Percentiles rank a stretch among this genome's conserved stretches.
These are phyloP conservation scores for Diversispora epigaea DNA, from an alignment of 192 early-diverging fungal species.

Conservation along the genomic window DNA sequence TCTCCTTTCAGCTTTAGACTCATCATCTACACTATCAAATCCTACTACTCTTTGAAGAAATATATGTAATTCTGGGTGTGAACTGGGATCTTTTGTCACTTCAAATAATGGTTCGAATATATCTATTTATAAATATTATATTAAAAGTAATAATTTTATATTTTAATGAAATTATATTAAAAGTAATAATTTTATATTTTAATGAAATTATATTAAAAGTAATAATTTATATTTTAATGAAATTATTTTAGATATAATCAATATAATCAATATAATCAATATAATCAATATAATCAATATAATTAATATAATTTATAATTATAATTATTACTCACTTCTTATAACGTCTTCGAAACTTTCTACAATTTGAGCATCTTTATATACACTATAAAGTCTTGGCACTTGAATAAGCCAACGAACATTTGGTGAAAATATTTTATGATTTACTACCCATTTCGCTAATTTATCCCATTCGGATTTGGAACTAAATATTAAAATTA, in stretches of 20 bases:
- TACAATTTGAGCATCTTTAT: conserved; percentile 64
- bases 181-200: too few relatives aligned
- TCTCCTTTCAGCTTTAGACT: conserved; percentile 83
- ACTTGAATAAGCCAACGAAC: conserved; percentile 96
- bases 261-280: too few relatives aligned
- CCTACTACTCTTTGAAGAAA: conserved; percentile 94
- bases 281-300: background rate
- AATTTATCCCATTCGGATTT: conserved; percentile 88
- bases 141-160: too few relatives aligned
- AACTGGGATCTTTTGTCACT: conserved; percentile 80
- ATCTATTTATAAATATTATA: conserved; percentile 41
- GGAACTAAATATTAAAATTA: background rate
- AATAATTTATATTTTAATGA: background rate
- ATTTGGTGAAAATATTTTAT: conserved; percentile 87
- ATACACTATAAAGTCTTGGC: conserved; percentile 88
- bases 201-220: background rate
- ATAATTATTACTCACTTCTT: conserved; percentile 49
- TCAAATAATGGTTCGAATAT: conserved; percentile 90
- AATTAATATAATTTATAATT: background rate
- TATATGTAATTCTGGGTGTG: conserved; percentile 87
- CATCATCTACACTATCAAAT: conserved; percentile 94
- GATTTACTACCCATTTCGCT: conserved; percentile 87
- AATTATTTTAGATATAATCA: too few relatives aligned
- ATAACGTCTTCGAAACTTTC: conserved; percentile 77
- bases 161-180: background rate